Evolutionary conservation across 2,329 filamentous ascomycete genomes (phyloP), one percentile per base, ranked within the genome.

Genomic region (Fusarium verrucosum): DNA sequence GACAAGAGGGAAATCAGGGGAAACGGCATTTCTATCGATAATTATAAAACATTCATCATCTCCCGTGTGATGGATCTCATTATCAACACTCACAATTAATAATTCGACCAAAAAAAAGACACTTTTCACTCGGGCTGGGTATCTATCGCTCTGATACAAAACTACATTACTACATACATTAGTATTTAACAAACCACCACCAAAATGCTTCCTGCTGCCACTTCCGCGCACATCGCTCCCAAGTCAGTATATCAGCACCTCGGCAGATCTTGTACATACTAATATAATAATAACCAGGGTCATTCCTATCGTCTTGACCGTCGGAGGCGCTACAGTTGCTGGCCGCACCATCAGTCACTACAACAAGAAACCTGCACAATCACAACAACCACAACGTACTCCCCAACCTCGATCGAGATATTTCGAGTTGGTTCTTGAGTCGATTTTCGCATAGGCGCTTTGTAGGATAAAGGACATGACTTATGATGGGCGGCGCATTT

Each of bases 251-350:
- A 4, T 3, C 1, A 7, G 9, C 20, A 23, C 10, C 14, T 14
- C 5, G 4, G 2, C 1, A 3, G 49, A n/a, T 10, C 7, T 4
- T 9, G 0, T 0, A 37, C 22, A 5, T 28, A 25, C 26, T 28
- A 13, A 10, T 40, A 8, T 70, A 43, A 68, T 10, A 7, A 3
- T 4, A 16, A 3, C 3, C 2, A 70, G 68, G 62, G 59, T 69
- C n/a, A 23, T 70, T 13, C 68, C 68, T 7, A 42, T 69, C 45
- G 46, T 67, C 23, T 49, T 70, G 43, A 67, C 67, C 20, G 58
- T 70, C 11, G 68, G 68, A 56, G 56, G 68, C 35, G 68, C 58
- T 30, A 69, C 68, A 19, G 54, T 65, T 38, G 67, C 58, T 26
- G 62, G 67, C 22, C 65, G 67, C 14, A 59, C 65, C 23, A 17